phyloP scores from a whole-genome alignment of 768 basidiomycete genomes.

The Pulveroboletus ravenelii region DNA sequence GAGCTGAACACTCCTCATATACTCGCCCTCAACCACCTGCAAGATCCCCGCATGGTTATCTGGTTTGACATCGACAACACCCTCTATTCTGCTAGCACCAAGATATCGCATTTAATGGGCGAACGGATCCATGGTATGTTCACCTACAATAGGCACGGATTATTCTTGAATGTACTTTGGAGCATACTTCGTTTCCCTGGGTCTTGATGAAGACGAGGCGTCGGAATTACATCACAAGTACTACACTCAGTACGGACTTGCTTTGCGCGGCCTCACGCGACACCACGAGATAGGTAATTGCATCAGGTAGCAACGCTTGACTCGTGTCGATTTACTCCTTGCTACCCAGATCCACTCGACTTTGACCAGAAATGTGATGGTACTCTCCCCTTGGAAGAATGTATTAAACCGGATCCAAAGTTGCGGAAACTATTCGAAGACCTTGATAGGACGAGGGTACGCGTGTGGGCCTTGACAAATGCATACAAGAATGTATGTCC shows the following conservation, averaged over 20 bases:
- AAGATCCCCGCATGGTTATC: conserved; percentile 58
- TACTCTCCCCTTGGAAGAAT: conserved; percentile 74
- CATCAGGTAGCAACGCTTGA: not conserved
- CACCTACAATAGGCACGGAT: not conserved
- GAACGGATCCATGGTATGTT: conserved; percentile 66
- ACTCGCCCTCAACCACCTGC: conserved; percentile 1
- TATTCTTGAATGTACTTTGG: not conserved
- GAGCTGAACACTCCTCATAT: not conserved
- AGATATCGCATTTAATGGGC: conserved; percentile 77
- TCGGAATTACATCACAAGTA: conserved; percentile 65
- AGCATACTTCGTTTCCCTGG: conserved; percentile 75
- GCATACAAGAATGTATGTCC: conserved; percentile 63
- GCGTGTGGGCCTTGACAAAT: conserved; percentile 86
- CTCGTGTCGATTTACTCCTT: not conserved
- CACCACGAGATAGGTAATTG: conserved; percentile 69
- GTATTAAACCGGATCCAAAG: conserved; percentile 60
- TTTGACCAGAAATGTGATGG: conserved; percentile 84
- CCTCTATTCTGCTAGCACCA: conserved; percentile 71
- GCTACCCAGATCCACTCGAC: conserved; percentile 66
- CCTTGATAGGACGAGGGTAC: conserved; percentile 68
- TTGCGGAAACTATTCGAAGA: conserved; percentile 69
- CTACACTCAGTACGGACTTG: conserved; percentile 78
- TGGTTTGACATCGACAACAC: conserved; percentile 91
- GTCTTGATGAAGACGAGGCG: conserved; percentile 64
- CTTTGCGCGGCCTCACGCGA: conserved; percentile 68